Base-by-base conservation (phyloP, 192 early-diverging fungal species). In the Podila minutissima region DNA sequence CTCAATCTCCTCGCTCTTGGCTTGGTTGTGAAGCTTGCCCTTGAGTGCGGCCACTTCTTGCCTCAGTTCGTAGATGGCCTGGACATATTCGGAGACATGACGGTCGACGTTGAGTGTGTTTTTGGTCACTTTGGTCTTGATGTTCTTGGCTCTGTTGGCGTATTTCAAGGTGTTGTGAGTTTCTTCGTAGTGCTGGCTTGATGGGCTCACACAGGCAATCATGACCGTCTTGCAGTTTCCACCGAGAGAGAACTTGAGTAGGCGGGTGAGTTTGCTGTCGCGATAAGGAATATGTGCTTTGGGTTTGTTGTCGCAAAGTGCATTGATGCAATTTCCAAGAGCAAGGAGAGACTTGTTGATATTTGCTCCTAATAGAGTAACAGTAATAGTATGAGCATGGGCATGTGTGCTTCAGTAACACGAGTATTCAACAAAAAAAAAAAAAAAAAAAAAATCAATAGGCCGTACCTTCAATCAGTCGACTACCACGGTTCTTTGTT, bases 131-230 rank as follows among this genome's bases (percentile, higher is more conserved):
- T 92, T 90, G 84, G 97, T 99, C 69, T 93, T 93, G 83, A 99
- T 99, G 70, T 97, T 97, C 67, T 97, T 91, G 10, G 97, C 97
- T 1, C 98, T 91, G 66, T 97, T 95, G 9, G 98, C 98, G 71
- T 98, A 99, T 84, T 94, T 94, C 48, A 99, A 89, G 17, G 98
- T 99, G 71, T 96, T 98, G 38, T 98, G 82, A 9, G 96, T 97
- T 79, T 99, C 98, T 48, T 90, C 91, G 64, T 93, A 91, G 69
- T 96, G 95, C 50, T 86, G 82, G 67, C 94, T 95, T 31, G 95
- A 93, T 0, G 95, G 92, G 57, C 93, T 93, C 13, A 98, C 93
- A 72, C 97, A 98, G 3, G 97, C 97, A 22, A 99, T 88, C 91
- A 99, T 97, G 58, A 99, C 87, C 7, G 97, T 99, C 79, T 95